Evolutionary conservation across 73 alveolate species (phyloP).

Genomic region (Tetrahymena borealis): DNA sequence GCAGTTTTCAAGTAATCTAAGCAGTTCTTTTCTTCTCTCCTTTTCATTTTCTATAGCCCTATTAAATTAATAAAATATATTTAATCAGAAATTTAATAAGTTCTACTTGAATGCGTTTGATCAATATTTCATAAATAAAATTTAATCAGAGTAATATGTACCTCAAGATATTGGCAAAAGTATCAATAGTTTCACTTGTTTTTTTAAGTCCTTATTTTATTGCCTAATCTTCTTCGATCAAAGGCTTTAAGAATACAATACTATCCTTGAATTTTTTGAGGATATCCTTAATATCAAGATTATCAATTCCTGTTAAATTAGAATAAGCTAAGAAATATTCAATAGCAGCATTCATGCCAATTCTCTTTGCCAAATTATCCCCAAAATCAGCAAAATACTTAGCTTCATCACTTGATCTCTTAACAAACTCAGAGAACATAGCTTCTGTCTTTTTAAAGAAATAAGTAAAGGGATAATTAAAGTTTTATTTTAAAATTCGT

Average conservation of each 20-base stretch:
- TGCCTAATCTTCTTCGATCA: conserved; percentile 36
- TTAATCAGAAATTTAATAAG: neutral
- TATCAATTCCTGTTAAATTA: conserved; percentile 8
- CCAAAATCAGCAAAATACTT: conserved; percentile 30
- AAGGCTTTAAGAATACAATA: conserved; percentile 31
- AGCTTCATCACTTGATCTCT: conserved; percentile 30
- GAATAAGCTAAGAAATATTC: conserved; percentile 23
- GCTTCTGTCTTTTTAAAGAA: neutral
- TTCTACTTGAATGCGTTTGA: neutral
- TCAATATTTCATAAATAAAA: neutral
- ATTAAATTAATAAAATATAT: neutral
- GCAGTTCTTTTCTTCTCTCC: conserved; percentile 36
- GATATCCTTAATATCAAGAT: conserved; percentile 21
- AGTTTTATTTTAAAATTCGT: too few species aligned
- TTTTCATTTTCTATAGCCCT: conserved; percentile 42
- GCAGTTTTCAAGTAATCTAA: conserved; percentile 31
- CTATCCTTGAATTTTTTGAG: conserved; percentile 24
- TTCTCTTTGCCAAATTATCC: conserved; percentile 19
- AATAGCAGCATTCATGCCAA: conserved; percentile 25
- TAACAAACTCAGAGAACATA: conserved; percentile 22
- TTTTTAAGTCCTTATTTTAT: conserved; percentile 31
- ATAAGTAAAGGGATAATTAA: neutral
- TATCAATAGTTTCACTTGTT: conserved; percentile 23
- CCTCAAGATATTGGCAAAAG: conserved; percentile 25
- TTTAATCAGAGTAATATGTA: neutral